Conservation (phyloP, 352 stramenopile species). For the Pythium sukuiense region DNA sequence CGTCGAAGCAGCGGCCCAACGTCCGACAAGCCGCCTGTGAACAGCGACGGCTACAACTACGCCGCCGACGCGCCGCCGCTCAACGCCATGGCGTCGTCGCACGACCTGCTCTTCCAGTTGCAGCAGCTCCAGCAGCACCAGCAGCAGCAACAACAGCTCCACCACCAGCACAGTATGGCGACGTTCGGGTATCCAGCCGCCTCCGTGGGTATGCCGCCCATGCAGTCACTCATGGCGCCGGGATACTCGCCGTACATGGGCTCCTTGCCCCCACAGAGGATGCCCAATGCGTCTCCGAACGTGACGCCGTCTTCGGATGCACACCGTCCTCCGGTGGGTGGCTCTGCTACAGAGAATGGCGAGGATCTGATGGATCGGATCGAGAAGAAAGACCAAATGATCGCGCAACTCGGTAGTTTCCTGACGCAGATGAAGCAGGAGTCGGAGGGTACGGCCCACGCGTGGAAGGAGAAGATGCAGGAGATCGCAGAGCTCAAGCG, state of each 20-base stretch:
- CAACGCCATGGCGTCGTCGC: slow-evolving; percentile 14
- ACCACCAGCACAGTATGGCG: slow-evolving; percentile 34
- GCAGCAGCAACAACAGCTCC: slow-evolving; percentile 14
- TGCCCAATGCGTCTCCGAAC: not conserved
- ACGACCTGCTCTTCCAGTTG: slow-evolving; percentile 49
- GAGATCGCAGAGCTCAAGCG: slow-evolving; percentile 52
- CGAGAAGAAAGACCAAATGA: slow-evolving; percentile 68
- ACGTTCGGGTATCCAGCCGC: slow-evolving; percentile 16
- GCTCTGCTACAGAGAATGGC: not conserved
- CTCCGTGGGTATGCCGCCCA: not conserved
- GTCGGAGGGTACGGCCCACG: slow-evolving; percentile 51
- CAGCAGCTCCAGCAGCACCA: slow-evolving; percentile 51
- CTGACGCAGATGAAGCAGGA: slow-evolving; percentile 75
- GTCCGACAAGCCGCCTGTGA: slow-evolving; percentile 1
- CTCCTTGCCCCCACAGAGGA: slow-evolving; percentile 10
- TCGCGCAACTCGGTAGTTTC: slow-evolving; percentile 67
- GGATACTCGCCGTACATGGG: slow-evolving; percentile 9
- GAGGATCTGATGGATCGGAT: slow-evolving; percentile 31
- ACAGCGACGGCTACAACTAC: slow-evolving; percentile 14
- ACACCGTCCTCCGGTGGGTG: too few species aligned
- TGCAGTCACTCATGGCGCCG: slow-evolving; percentile 9
- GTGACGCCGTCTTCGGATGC: not conserved
- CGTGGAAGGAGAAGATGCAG: slow-evolving; percentile 63
- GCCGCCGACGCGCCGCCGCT: not conserved
- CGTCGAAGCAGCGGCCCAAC: not conserved